phyloP scores from a whole-genome alignment of 495 filamentous ascomycete species.

The Thozetella sp. region DNA sequence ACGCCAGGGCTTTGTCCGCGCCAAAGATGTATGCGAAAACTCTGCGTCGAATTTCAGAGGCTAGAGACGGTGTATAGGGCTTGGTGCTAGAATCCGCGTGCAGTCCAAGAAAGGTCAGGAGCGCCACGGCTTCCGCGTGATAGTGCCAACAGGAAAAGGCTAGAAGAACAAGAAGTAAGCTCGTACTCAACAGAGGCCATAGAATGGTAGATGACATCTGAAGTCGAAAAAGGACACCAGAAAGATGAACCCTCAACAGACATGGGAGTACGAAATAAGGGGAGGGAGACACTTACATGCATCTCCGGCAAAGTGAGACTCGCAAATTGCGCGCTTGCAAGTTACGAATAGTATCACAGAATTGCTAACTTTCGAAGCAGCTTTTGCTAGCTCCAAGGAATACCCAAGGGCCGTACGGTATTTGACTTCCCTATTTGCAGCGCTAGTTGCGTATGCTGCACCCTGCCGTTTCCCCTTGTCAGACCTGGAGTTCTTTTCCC shows the following conservation, averaged over 20 bases:
- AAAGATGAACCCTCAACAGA: background rate
- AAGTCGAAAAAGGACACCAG: too few species aligned
- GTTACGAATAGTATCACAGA: slow-evolving; percentile 47
- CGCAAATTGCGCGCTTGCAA: slow-evolving; percentile 42
- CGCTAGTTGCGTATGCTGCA: background rate
- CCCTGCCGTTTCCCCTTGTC: background rate
- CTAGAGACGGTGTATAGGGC: slow-evolving; percentile 3
- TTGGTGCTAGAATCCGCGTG: slow-evolving; percentile 42
- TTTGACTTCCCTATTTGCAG: slow-evolving; percentile 10
- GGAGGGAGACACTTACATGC: slow-evolving; percentile 39
- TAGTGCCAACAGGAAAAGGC: slow-evolving; percentile 56
- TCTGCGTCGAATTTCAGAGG: slow-evolving; percentile 22
- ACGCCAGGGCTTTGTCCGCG: slow-evolving; percentile 21
- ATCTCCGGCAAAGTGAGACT: slow-evolving; percentile 52
- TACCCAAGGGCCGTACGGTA: slow-evolving; percentile 38
- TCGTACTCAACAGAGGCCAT: background rate
- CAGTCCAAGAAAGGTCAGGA: slow-evolving; percentile 58
- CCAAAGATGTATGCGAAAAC: slow-evolving; percentile 57
- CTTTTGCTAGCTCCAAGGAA: slow-evolving; percentile 49
- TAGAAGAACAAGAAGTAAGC: slow-evolving; percentile 12
- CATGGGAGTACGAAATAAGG: too few species aligned
- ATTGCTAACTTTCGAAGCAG: slow-evolving; percentile 45
- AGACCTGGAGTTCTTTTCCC: slow-evolving; percentile 31
- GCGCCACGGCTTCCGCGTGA: slow-evolving; percentile 52
- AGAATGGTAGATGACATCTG: too few species aligned